Evolutionary conservation across 345 rosid species (phyloP).

Genomic region (Corymbia maculata): DNA sequence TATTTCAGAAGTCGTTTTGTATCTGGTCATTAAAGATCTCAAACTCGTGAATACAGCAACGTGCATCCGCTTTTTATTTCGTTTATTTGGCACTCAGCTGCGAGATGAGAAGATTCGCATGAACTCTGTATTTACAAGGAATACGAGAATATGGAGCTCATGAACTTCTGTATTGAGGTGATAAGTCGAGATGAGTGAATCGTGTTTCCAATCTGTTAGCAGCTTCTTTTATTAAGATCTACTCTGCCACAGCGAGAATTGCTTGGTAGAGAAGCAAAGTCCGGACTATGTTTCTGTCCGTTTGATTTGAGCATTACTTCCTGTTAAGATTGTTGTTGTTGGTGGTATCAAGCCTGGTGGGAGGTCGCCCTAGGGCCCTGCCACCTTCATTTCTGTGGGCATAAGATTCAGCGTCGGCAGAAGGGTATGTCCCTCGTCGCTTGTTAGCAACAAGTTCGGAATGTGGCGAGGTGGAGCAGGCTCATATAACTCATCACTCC

Average conservation of each 20-base stretch:
- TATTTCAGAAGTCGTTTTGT: not conserved
- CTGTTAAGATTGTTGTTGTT: too few relatives aligned
- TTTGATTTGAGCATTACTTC: not conserved
- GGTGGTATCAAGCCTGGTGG: too few relatives aligned
- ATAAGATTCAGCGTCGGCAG: too few relatives aligned
- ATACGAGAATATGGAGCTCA: not conserved
- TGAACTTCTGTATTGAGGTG: not conserved
- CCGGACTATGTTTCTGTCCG: not conserved
- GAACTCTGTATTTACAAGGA: not conserved
- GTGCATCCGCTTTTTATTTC: not conserved
- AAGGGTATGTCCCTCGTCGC: too few relatives aligned
- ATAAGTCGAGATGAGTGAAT: not conserved
- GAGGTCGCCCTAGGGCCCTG: not conserved
- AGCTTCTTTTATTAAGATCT: not conserved
- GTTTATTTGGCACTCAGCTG: not conserved
- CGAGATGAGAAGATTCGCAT: not conserved
- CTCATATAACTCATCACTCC: too few relatives aligned
- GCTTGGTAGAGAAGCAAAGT: not conserved
- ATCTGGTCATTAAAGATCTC: not conserved
- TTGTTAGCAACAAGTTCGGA: too few relatives aligned
- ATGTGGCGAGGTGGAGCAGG: too few relatives aligned
- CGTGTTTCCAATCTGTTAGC: not conserved
- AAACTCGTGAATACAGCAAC: not conserved
- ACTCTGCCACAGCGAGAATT: not conserved
- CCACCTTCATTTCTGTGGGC: not conserved